Percentiles rank a stretch among this genome's conserved stretches.
phyloP scores from a whole-genome alignment of 345 rosid species.

The Cardiospermum halicacabum region DNA sequence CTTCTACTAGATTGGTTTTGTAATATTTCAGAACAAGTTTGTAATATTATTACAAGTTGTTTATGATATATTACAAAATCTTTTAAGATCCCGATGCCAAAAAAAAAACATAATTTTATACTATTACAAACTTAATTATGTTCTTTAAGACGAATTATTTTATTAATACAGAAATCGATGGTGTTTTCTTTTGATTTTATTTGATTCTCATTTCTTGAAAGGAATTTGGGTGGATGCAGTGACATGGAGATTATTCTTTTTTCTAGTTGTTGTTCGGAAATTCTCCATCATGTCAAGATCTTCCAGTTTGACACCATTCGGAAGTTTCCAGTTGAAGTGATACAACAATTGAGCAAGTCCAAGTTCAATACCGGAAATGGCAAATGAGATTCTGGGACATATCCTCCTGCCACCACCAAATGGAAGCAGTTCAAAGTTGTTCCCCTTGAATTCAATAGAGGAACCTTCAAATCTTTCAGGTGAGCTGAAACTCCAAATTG shows the following conservation, averaged over 20 bases:
- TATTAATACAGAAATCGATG: not conserved
- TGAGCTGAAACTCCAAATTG: constrained; percentile 13
- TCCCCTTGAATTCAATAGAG: constrained; percentile 16
- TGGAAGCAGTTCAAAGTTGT: constrained; percentile 16
- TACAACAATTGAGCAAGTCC: constrained; percentile 14
- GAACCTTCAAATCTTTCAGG: constrained; percentile 11
- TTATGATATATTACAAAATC: too few species aligned
- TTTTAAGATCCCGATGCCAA: too few species aligned
- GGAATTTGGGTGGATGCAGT: constrained; percentile 3
- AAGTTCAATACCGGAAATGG: constrained; percentile 10
- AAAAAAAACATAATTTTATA: not conserved
- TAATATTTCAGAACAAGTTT: too few species aligned
- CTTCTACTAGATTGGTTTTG: too few species aligned
- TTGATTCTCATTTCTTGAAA: not conserved
- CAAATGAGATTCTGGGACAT: constrained; percentile 17
- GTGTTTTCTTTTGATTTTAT: not conserved
- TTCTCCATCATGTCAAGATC: constrained; percentile 14
- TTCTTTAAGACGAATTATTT: not conserved
- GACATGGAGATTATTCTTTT: not conserved
- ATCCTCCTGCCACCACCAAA: constrained; percentile 21
- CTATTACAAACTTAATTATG: not conserved
- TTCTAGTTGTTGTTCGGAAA: constrained; percentile 2
- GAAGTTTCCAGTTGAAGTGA: constrained; percentile 18
- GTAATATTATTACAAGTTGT: too few species aligned
- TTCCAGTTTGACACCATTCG: constrained; percentile 10